Evolutionary conservation across 2,329 filamentous ascomycete species (phyloP).

Genomic region (Hypoxylon rubiginosum): DNA sequence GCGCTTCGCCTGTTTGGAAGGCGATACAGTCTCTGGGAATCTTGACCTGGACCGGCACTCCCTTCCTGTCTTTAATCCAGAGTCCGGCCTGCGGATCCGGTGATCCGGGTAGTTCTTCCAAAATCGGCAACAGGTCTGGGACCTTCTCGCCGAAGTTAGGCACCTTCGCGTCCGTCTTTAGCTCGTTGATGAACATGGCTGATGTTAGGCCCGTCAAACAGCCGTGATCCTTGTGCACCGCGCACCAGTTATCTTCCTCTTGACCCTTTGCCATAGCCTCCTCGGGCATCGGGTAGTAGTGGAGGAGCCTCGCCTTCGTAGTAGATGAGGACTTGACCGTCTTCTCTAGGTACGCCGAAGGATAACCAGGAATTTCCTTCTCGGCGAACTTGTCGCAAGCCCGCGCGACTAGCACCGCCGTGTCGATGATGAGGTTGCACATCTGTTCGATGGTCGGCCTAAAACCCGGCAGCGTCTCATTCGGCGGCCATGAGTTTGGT

Average conservation of each 20-base stretch:
- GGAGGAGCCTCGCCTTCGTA: conserved; percentile 90
- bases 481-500: conserved; percentile 88
- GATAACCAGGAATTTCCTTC: conserved; percentile 82
- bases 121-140: conserved; percentile 58
- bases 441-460: conserved; percentile 78
- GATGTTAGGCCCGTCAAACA: conserved; percentile 94
- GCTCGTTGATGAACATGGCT: conserved; percentile 95
- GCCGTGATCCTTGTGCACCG: conserved; percentile 89
- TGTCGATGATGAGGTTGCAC: conserved; percentile 88
- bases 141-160: conserved; percentile 52
- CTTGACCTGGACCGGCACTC: conserved; percentile 87
- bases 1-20: conserved; percentile 94
- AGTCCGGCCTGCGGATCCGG: conserved; percentile 88
- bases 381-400: conserved; percentile 90
- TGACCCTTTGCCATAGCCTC: conserved; percentile 52
- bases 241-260: conserved; percentile 92
- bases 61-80: conserved; percentile 92
- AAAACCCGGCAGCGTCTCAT: conserved; percentile 80
- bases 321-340: conserved; percentile 88
- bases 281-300: conserved; percentile 83
- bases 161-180: conserved; percentile 52
- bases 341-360: conserved; percentile 82
- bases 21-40: conserved; percentile 93
- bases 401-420: conserved; percentile 87
- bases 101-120: conserved; percentile 79